These are phyloP conservation scores for Colletotrichum lentis DNA, from an alignment of 2,329 filamentous ascomycete species.

Conservation along the genomic window DNA sequence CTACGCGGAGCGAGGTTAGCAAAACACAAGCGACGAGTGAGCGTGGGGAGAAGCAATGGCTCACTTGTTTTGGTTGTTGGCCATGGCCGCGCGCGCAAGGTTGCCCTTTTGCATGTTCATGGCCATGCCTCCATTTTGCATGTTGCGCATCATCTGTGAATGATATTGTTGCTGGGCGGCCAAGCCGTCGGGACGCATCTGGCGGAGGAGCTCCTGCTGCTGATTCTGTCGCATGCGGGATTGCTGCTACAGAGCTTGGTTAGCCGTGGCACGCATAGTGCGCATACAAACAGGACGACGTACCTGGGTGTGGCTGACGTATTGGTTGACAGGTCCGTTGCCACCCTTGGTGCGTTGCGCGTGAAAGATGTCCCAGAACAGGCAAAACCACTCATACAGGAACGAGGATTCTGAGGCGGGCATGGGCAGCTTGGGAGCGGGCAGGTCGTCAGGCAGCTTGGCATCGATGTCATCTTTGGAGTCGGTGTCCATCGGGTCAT, in stretches of 20 bases:
- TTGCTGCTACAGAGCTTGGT: conserved; percentile 60
- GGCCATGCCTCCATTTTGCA: conserved; percentile 68
- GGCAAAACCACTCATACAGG: conserved; percentile 95
- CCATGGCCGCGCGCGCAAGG: conserved; percentile 78
- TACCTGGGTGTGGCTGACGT: conserved; percentile 86
- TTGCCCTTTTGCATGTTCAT: conserved; percentile 68
- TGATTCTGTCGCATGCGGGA: conserved; percentile 77
- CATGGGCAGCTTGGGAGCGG: conserved; percentile 73
- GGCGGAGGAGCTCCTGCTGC: conserved; percentile 79
- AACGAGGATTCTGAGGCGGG: conserved; percentile 78
- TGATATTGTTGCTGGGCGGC: conserved; percentile 63
- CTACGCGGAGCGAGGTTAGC: conserved; percentile 49
- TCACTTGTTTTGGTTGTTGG: conserved; percentile 78
- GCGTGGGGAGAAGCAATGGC: conserved; percentile 44
- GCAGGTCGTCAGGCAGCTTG: conserved; percentile 82
- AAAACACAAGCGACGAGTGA: not conserved
- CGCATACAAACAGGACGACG: conserved; percentile 43
- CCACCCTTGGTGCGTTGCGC: conserved; percentile 78
- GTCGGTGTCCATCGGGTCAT: conserved; percentile 84
- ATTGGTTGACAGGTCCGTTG: conserved; percentile 73
- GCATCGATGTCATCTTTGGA: conserved; percentile 77
- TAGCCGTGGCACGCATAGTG: conserved; percentile 22
- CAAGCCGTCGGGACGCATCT: conserved; percentile 69
- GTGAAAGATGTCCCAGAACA: conserved; percentile 96
- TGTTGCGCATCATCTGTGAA: conserved; percentile 72